A percentile compares a stretch with the other conserved stretches of the same genome.
phyloP scores from a whole-genome alignment of 768 basidiomycete species.

The Collybia sordida region DNA sequence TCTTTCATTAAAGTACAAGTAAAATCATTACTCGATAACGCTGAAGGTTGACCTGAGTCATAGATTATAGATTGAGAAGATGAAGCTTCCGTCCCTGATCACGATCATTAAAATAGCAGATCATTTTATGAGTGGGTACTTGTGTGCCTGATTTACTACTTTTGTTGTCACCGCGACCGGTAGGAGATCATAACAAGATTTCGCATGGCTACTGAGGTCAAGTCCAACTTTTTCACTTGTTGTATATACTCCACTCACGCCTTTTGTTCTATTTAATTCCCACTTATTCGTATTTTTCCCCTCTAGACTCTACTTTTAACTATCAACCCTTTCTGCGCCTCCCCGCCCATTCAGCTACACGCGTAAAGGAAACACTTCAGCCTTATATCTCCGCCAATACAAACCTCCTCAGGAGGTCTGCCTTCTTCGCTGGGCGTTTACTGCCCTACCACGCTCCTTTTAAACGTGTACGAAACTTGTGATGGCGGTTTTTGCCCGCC shows the following conservation, averaged over 20 bases:
- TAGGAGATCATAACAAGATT: slow-evolving; percentile 1
- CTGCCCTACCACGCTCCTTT: slow-evolving; percentile 15
- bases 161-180: slow-evolving; percentile 16
- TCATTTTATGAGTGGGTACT: too few species aligned
- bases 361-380: neutral
- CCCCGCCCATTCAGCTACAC: neutral
- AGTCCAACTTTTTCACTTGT: neutral
- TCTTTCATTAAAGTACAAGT: too few species aligned
- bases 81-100: too few species aligned
- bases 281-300: slow-evolving; percentile 1
- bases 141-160: neutral
- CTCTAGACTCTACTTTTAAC: neutral
- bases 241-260: too few species aligned
- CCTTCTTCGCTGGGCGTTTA: slow-evolving; percentile 1
- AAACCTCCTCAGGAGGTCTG: neutral
- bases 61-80: too few species aligned
- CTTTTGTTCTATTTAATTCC: neutral
- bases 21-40: too few species aligned
- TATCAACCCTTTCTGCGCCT: neutral
- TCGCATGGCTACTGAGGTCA: slow-evolving; percentile 3
- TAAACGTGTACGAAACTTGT: slow-evolving; percentile 1
- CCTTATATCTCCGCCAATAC: neutral
- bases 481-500: slow-evolving; percentile 13
- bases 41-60: too few species aligned
- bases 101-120: too few species aligned